Evolutionary conservation across 2,329 filamentous ascomycete genomes (phyloP), one percentile per base, ranked within the genome.

Genomic region (Fusarium denticulatum): DNA sequence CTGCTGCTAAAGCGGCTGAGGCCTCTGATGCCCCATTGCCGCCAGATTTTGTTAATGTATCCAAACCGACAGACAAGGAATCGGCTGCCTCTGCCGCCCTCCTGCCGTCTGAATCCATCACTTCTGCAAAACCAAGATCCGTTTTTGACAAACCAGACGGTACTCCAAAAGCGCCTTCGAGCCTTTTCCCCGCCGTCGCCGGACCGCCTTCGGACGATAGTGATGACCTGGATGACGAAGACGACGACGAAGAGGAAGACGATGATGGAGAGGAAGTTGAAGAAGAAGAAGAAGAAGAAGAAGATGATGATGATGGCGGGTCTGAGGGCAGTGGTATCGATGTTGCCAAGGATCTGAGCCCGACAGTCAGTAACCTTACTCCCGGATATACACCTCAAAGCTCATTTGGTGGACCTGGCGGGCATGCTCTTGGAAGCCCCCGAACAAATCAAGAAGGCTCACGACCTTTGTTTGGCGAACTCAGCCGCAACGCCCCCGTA

Each of bases 271-370:
- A 81, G 4, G 81, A 82, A 83, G 85, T 32, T 28, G 26, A 28
- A 81, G 83, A 84, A 26, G 87, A 86, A 18, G 86, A 86, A 6
- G 86, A 85, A 7, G 36, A 37, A 7, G 86, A 30, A 80, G 83
- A 84, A n/a, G 87, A 86, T 16, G 86, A 85, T 6, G 86, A 88
- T 36, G 83, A 84, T 42, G 86, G 83, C 40, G 86, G 78, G 12
- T 86, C 84, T 1, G 88, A 89, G 76, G 90, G 90, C 20, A 92
- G 90, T 69, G 90, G 89, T 30, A 85, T 92, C 55, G 90, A 92
- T 79, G 87, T 92, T 50, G 86, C 86, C n/a, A 89, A 91, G 76
- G 90, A 92, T 56, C 81, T 91, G 18, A 91, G 88, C 74, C 88
- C 88, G 26, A 85, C 82, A 12, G 84, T 85, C 20, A 82, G 82